Evolutionary conservation across 345 rosid genomes (phyloP), one percentile per base, ranked within the genome.

Genomic region (Salix purpurea): DNA sequence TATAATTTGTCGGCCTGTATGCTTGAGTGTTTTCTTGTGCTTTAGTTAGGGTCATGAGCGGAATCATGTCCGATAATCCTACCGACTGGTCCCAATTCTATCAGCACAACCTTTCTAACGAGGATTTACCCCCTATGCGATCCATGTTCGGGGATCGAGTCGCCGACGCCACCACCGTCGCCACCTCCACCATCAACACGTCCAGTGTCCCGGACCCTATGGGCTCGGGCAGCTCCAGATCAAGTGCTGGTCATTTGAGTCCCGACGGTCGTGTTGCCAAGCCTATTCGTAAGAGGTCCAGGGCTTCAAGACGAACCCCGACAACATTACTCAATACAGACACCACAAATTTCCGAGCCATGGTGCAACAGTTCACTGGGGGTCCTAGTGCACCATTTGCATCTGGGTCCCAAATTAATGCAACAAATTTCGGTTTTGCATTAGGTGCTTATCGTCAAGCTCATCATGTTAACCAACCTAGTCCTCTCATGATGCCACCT

Each of bases 331-430:
- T 96, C 61, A 93, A 91, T 79, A 96, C 99, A 3, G 98, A 96
- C 85, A 90, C 98, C 11, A 74, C 94, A 1, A 96, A 96, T 68
- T 96, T 96, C 83, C 85, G 99, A 1, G 97, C 98, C 83, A 88
- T 96, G 97, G 99, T 96, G 65, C 99, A 96, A 48, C 99, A 92
- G 34, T 96, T 88, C 86, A 96, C 99, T 0, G 99, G 99, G 0
- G 91, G 94, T 18, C 97, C 97, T 8, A 83, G 81, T 5, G 88
- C 91, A 18, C 87, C 91, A 26, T 91, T 90, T 42, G 84, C 89
- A 3, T 60, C 90, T 1, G 86, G 87, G n/a, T 48, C 81, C 0
- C 67, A 77, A 2, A 65, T 76, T 7, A 86, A 78, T 42, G 50
- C 72, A 3, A 34, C 81, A 9, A 71, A n/a, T 65, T 77, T 73